A percentile compares a stretch with the other conserved stretches of the same genome.
These are phyloP conservation scores for Plasmopara muralis DNA, from an alignment of 352 stramenopile species.

Conservation along the genomic window DNA sequence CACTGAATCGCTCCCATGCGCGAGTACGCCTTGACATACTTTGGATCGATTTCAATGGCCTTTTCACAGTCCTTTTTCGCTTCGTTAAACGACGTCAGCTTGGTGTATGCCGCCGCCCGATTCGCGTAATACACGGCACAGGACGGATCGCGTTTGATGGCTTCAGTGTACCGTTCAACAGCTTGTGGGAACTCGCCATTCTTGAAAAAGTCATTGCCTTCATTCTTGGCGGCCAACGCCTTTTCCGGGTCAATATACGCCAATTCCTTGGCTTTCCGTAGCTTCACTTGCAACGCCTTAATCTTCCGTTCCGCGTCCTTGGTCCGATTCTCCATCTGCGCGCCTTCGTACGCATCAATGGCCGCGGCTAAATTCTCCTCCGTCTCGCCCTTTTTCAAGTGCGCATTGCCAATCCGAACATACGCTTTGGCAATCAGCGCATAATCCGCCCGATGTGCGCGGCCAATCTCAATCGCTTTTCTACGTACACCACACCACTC, in stretches of 20 bases:
- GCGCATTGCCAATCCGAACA: constrained; percentile 93
- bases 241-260: constrained; percentile 97
- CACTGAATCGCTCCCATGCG: constrained; percentile 99
- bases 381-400: constrained; percentile 91
- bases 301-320: constrained; percentile 94
- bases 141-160: constrained; percentile 97
- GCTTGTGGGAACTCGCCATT: constrained; percentile 90
- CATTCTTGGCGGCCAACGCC: constrained; percentile 96
- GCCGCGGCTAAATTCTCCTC: constrained; percentile 81
- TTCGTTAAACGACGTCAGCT: constrained; percentile 94
- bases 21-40: constrained; percentile 99
- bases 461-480: constrained; percentile 95
- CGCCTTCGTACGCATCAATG: constrained; percentile 84
- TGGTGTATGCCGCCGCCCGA: constrained; percentile 95
- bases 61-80: constrained; percentile 95
- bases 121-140: constrained; percentile 99
- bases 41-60: constrained; percentile 96
- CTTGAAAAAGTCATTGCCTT: constrained; percentile 98
- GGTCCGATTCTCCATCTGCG: constrained; percentile 83
- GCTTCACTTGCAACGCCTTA: constrained; percentile 91
- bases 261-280: constrained; percentile 92
- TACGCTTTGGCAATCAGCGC: constrained; percentile 95
- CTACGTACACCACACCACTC: constrained; percentile 13
- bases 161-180: constrained; percentile 94
- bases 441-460: constrained; percentile 92